Percentiles rank a stretch among this genome's conserved stretches.
Evolutionary conservation across 305 asterid species (phyloP).

Genomic region (Caryopteris hybrid): DNA sequence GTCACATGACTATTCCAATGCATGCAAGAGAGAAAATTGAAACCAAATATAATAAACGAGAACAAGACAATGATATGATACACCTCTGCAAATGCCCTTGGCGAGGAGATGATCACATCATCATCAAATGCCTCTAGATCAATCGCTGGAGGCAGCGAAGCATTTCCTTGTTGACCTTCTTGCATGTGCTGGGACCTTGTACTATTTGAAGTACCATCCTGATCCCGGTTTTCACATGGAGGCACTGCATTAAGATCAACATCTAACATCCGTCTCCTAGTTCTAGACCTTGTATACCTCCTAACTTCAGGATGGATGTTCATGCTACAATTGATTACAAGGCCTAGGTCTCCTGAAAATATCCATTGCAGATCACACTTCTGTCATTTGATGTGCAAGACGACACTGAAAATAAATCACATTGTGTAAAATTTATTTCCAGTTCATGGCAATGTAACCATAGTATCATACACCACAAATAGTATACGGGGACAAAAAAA

Average conservation of each 20-base stretch:
- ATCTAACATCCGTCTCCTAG: conserved; percentile 45
- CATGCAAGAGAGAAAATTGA: neutral
- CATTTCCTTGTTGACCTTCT: conserved; percentile 26
- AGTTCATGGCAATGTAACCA: too few species aligned
- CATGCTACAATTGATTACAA: conserved; percentile 31
- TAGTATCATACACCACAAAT: too few species aligned
- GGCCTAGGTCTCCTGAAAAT: conserved; percentile 26
- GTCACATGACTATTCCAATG: neutral
- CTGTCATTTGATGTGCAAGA: neutral
- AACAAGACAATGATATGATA: neutral
- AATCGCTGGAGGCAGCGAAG: conserved; percentile 44
- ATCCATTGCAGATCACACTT: conserved; percentile 5
- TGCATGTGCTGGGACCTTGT: conserved; percentile 35
- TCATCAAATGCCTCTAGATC: conserved; percentile 83
- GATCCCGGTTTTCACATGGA: conserved; percentile 40
- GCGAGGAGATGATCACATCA: conserved; percentile 84
- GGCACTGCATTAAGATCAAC: conserved; percentile 76
- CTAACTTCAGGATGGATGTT: conserved; percentile 35
- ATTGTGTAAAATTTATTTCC: too few species aligned
- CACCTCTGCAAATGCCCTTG: conserved; percentile 82
- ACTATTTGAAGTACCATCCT: conserved; percentile 46
- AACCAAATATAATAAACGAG: neutral
- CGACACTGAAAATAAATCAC: neutral
- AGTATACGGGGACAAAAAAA: neutral
- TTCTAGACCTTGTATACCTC: conserved; percentile 47